Conservation (phyloP, 208 protist species). For the Leishmania braziliensis region DNA sequence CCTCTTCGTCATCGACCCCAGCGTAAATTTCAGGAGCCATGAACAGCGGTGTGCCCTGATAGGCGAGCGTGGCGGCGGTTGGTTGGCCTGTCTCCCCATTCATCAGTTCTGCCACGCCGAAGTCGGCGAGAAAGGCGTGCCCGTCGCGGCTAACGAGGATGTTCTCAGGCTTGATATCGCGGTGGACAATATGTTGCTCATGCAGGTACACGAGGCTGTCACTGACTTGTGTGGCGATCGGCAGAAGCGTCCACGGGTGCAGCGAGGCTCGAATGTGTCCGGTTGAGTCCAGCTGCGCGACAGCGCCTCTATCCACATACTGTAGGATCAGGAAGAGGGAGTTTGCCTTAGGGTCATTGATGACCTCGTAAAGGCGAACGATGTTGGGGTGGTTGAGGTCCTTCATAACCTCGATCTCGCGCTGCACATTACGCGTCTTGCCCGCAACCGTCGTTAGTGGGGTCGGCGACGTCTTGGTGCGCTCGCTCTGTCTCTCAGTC, state of each 20-base stretch:
- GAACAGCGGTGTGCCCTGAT: constrained; percentile 80
- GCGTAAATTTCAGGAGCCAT: constrained; percentile 77
- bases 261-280: constrained; percentile 52
- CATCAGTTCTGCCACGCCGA: constrained; percentile 84
- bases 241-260: constrained; percentile 30
- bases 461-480: background rate
- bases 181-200: constrained; percentile 75
- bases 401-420: constrained; percentile 96
- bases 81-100: constrained; percentile 40
- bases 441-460: constrained; percentile 34
- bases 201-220: constrained; percentile 75
- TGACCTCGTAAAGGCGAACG: constrained; percentile 94
- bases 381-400: constrained; percentile 95
- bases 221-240: constrained; percentile 60
- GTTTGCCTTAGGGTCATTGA: constrained; percentile 92
- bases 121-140: constrained; percentile 77
- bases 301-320: constrained; percentile 80
- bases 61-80: constrained; percentile 50
- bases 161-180: constrained; percentile 91
- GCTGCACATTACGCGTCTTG: constrained; percentile 50
- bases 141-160: constrained; percentile 66
- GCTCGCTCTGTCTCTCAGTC: background rate
- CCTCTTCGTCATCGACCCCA: constrained; percentile 16
- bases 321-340: constrained; percentile 94
- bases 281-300: constrained; percentile 40